These are phyloP conservation scores for Hypoxylon lienhwacheense DNA, from an alignment of 495 filamentous ascomycete genomes.

Conservation along the genomic window DNA sequence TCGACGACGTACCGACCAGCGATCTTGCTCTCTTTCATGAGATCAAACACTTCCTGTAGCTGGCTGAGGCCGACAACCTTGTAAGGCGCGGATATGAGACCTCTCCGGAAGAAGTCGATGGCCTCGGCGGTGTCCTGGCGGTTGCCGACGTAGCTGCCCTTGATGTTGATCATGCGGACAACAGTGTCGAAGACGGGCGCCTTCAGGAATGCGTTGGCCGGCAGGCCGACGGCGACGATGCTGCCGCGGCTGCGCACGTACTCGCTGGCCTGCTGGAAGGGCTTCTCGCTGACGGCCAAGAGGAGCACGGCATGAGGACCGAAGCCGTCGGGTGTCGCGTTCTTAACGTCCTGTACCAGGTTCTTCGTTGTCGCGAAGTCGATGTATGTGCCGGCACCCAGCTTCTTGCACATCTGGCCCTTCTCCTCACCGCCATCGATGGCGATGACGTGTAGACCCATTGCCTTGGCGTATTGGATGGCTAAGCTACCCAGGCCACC, in stretches of 20 bases:
- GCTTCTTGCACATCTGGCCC: constrained; percentile 62
- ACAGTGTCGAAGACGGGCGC: constrained; percentile 88
- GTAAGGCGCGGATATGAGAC: constrained; percentile 82
- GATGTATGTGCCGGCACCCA: constrained; percentile 72
- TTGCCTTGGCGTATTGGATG: constrained; percentile 83
- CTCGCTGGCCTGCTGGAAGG: constrained; percentile 86
- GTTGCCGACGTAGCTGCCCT: constrained; percentile 91
- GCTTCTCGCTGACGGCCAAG: constrained; percentile 82
- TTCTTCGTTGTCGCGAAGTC: constrained; percentile 76
- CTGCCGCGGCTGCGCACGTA: constrained; percentile 80
- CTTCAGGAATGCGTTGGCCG: constrained; percentile 72
- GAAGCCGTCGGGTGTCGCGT: constrained; percentile 71
- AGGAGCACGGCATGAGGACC: constrained; percentile 88
- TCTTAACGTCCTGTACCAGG: constrained; percentile 80
- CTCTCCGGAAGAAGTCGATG: constrained; percentile 81
- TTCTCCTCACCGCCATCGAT: constrained; percentile 84
- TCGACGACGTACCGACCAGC: constrained; percentile 88
- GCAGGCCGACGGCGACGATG: constrained; percentile 84
- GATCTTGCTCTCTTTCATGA: constrained; percentile 78
- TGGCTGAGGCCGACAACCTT: constrained; percentile 79
- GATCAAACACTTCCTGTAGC: constrained; percentile 71
- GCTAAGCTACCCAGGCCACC: constrained; percentile 84
- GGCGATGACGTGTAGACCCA: constrained; percentile 77
- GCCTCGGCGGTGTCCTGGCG: constrained; percentile 82
- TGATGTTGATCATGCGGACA: constrained; percentile 84